Evolutionary conservation across 1,284 basidiomycete species (phyloP).

Genomic region (Albatrellus sp.): DNA sequence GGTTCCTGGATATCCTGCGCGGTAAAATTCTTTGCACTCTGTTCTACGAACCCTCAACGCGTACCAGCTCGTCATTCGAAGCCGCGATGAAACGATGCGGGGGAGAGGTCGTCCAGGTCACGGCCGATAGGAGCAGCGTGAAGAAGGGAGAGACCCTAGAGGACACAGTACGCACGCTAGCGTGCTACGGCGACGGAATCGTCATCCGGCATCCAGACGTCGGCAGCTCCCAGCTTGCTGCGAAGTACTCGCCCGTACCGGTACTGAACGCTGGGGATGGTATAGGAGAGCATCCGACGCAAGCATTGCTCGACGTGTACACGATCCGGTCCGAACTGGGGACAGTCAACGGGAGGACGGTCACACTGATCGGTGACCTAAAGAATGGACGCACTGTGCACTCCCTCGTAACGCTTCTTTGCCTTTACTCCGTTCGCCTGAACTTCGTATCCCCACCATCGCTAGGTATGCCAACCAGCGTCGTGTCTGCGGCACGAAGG

Average conservation of each 20-base stretch:
- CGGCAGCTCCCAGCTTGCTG: conserved; percentile 83
- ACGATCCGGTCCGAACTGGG: conserved; percentile 98
- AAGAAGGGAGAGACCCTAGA: conserved; percentile 90
- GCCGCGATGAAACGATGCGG: conserved; percentile 98
- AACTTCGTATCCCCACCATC: conserved; percentile 92
- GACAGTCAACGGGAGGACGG: conserved; percentile 92
- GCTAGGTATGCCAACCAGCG: conserved; percentile 85
- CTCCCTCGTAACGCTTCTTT: conserved; percentile 87
- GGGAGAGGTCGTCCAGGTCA: conserved; percentile 85
- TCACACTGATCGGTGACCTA: conserved; percentile 92
- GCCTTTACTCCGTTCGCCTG: conserved; percentile 86
- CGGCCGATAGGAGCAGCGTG: conserved; percentile 78
- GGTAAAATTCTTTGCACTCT: conserved; percentile 91
- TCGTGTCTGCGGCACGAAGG: conserved; percentile 75
- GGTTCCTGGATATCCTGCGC: conserved; percentile 80
- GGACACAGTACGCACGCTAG: conserved; percentile 91
- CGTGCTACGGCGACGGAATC: conserved; percentile 92
- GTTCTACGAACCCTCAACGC: conserved; percentile 97
- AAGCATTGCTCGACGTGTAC: conserved; percentile 90
- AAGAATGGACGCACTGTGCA: conserved; percentile 99
- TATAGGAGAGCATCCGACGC: conserved; percentile 95
- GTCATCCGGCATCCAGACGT: conserved; percentile 92
- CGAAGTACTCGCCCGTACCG: conserved; percentile 91
- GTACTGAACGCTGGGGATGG: conserved; percentile 97
- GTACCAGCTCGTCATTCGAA: conserved; percentile 96